A percentile compares a stretch with the other conserved stretches of the same genome.
phyloP scores from a whole-genome alignment of 108 stramenopile species.

The Pseudonitzschia pungens region DNA sequence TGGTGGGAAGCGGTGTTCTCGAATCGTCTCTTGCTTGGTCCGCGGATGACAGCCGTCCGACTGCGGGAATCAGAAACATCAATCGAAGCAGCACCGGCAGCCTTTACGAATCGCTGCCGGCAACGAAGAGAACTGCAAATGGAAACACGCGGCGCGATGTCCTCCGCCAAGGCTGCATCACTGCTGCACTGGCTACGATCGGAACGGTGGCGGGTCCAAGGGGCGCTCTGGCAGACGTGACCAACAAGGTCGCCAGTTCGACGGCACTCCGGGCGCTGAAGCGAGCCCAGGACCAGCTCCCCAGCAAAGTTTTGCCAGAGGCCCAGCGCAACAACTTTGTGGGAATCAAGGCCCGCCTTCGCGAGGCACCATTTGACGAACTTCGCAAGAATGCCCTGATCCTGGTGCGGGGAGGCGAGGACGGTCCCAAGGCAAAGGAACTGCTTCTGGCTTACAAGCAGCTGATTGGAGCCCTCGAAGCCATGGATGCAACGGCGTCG shows the following conservation, averaged over 20 bases:
- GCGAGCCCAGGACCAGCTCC: slow-evolving; percentile 39
- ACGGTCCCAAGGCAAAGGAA: slow-evolving; percentile 49
- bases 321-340: slow-evolving; percentile 36
- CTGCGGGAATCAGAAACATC: too few species aligned
- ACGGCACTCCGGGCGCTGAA: slow-evolving; percentile 51
- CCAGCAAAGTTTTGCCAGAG: slow-evolving; percentile 3
- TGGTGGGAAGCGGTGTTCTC: not conserved
- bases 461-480: slow-evolving; percentile 46
- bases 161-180: not conserved
- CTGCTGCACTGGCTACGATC: not conserved
- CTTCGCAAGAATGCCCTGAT: slow-evolving; percentile 43
- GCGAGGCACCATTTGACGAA: slow-evolving; percentile 41
- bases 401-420: slow-evolving; percentile 57
- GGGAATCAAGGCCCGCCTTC: slow-evolving; percentile 41
- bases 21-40: not conserved
- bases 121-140: not conserved
- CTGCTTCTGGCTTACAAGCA: slow-evolving; percentile 39
- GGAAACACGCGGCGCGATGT: not conserved
- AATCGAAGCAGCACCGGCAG: too few species aligned
- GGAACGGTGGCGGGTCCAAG: not conserved
- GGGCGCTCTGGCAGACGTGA: slow-evolving; percentile 52
- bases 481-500: slow-evolving; percentile 45
- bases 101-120: not conserved
- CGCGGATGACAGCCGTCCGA: not conserved
- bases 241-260: slow-evolving; percentile 57